Conservation (phyloP, 306 rosid species). For the Vigna nakashimae region DNA sequence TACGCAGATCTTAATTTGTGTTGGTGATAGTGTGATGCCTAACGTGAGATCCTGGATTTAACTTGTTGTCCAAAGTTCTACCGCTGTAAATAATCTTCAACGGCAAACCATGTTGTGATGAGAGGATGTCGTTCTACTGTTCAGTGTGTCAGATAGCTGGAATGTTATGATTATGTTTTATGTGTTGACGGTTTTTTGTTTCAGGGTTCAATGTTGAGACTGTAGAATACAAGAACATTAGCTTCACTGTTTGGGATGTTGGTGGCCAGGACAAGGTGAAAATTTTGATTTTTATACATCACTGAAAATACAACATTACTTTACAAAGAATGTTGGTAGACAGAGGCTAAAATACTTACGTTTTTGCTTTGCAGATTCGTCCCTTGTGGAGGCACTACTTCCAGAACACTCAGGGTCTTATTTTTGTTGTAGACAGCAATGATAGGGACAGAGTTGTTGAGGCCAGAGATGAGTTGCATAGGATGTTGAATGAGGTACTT, state of each 20-base stretch:
- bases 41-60: conserved; percentile 14
- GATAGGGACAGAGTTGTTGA: conserved; percentile 99
- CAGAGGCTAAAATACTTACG: conserved; percentile 23
- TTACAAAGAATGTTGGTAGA: conserved; percentile 10
- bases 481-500: conserved; percentile 99
- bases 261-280: conserved; percentile 99
- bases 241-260: conserved; percentile 99
- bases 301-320: background rate
- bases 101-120: conserved; percentile 10
- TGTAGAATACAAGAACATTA: conserved; percentile 97
- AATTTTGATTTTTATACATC: conserved; percentile 33
- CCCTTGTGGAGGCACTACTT: conserved; percentile 99
- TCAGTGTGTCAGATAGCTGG: conserved; percentile 12
- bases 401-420: conserved; percentile 99
- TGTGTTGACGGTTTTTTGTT: conserved; percentile 10
- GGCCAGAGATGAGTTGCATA: conserved; percentile 98
- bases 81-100: conserved; percentile 1
- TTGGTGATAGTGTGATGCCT: background rate
- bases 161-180: conserved; percentile 2
- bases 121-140: background rate
- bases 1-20: conserved; percentile 4
- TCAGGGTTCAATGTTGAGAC: conserved; percentile 99
- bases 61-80: background rate
- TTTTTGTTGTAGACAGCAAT: conserved; percentile 98
- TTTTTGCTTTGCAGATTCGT: conserved; percentile 79